Conservation (phyloP, 2,329 filamentous ascomycete genomes). For the Ophiostoma perfectum region DNA sequence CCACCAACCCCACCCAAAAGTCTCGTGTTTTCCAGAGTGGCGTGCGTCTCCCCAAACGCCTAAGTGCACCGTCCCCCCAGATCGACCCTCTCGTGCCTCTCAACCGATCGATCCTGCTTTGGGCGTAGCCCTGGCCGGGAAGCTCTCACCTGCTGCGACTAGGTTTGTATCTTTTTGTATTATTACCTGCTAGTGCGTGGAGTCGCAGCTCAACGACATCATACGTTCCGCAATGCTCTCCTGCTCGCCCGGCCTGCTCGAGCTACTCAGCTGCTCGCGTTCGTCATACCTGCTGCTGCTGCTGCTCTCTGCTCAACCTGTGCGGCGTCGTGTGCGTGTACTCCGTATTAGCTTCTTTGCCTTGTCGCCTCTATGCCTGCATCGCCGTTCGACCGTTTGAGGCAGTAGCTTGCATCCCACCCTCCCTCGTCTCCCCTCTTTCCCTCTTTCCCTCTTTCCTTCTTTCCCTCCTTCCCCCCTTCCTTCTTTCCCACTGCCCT, state of each 20-base stretch:
- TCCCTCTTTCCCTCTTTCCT: background rate
- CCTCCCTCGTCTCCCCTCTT: background rate
- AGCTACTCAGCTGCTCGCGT: background rate
- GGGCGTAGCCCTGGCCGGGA: conserved; percentile 16
- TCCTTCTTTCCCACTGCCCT: background rate
- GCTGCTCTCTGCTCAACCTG: background rate
- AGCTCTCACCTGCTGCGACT: background rate
- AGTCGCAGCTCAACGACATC: conserved; percentile 12
- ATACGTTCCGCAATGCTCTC: conserved; percentile 16
- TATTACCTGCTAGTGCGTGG: background rate
- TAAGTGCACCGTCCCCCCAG: background rate
- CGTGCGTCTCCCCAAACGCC: background rate
- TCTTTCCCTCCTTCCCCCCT: background rate
- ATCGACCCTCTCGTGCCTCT: conserved; percentile 20
- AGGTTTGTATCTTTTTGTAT: background rate
- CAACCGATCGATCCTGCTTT: conserved; percentile 14
- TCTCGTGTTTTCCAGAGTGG: background rate
- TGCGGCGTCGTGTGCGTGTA: background rate
- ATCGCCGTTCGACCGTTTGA: conserved; percentile 21
- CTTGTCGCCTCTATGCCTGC: background rate
- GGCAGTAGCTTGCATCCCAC: background rate
- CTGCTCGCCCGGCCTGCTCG: background rate
- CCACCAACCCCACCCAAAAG: background rate
- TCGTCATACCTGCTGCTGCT: background rate
- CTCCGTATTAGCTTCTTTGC: background rate